Percentiles rank a stretch among this genome's conserved stretches.
phyloP scores from a whole-genome alignment of 768 basidiomycete genomes.

The Tubosaeta sp. region DNA sequence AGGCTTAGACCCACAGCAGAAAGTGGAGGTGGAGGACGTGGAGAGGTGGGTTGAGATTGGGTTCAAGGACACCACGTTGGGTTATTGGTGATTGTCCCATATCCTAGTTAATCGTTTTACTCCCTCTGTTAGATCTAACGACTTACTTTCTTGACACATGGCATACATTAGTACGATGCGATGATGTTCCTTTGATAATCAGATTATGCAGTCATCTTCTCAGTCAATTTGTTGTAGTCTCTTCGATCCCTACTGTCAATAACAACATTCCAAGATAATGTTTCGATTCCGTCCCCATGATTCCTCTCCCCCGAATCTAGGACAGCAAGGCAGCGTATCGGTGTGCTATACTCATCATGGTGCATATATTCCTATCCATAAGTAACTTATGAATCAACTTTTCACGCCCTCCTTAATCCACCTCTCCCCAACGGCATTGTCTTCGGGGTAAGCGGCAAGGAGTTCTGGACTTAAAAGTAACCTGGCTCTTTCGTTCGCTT shows the following conservation, averaged over 20 bases:
- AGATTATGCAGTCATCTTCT: too few species aligned
- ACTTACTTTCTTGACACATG: neutral
- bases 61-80: slow-evolving; percentile 47
- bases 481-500: slow-evolving; percentile 30
- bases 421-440: slow-evolving; percentile 33
- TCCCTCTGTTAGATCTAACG: neutral
- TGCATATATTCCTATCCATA: neutral
- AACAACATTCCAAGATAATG: too few species aligned
- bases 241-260: too few species aligned
- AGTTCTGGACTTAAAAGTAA: slow-evolving; percentile 42
- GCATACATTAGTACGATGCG: neutral
- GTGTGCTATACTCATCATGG: neutral
- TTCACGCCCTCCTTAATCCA: slow-evolving; percentile 31
- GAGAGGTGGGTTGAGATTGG: slow-evolving; percentile 63
- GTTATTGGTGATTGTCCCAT: slow-evolving; percentile 60
- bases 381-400: neutral
- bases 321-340: too few species aligned
- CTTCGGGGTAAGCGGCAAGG: slow-evolving; percentile 43
- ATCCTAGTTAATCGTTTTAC: neutral
- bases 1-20: slow-evolving; percentile 38
- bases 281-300: too few species aligned
- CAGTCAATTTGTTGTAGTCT: too few species aligned
- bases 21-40: slow-evolving; percentile 37
- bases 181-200: neutral
- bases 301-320: too few species aligned